phyloP scores from a whole-genome alignment of 1,139 yeast genomes.

The Yamadazyma aaseri region DNA sequence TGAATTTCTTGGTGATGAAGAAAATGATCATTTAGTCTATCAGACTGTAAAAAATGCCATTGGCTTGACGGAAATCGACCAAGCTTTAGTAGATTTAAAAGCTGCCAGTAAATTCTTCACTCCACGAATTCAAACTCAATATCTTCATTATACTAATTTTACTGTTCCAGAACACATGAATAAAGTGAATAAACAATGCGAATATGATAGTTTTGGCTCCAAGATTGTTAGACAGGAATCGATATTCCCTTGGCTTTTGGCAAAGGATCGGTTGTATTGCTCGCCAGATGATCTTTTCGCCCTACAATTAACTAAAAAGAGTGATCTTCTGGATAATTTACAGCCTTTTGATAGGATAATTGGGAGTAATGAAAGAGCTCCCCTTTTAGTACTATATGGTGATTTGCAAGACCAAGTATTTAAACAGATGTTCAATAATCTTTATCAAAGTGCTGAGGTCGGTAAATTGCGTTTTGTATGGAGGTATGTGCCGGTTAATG shows the following conservation, averaged over 20 bases:
- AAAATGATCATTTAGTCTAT: conserved; percentile 40
- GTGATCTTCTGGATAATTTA: conserved; percentile 18
- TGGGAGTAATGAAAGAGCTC: conserved; percentile 45
- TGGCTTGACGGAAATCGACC: conserved; percentile 16
- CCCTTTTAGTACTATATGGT: conserved; percentile 48
- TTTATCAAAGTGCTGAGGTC: conserved; percentile 57
- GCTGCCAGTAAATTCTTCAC: conserved; percentile 53
- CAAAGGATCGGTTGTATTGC: conserved; percentile 57
- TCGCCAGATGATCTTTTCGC: conserved; percentile 70
- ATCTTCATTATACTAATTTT: conserved; percentile 42
- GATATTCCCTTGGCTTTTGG: conserved; percentile 51
- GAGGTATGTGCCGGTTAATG: conserved; percentile 53
- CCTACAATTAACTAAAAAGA: conserved; percentile 42
- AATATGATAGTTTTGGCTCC: conserved; percentile 38
- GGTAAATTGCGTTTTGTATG: conserved; percentile 75
- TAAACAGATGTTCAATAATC: conserved; percentile 53
- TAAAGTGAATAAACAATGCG: conserved; percentile 21
- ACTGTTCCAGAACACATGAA: conserved; percentile 15
- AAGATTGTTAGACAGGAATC: conserved; percentile 20
- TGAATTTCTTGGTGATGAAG: conserved; percentile 24
- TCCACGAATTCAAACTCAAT: conserved; percentile 68
- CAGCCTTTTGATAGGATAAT: conserved; percentile 59
- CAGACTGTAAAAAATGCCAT: conserved; percentile 31
- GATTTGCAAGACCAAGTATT: conserved; percentile 50
- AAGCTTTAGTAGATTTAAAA: conserved; percentile 47